Conservation (phyloP, 208 protist genomes). For the Endotrypanum monterogeii region DNA sequence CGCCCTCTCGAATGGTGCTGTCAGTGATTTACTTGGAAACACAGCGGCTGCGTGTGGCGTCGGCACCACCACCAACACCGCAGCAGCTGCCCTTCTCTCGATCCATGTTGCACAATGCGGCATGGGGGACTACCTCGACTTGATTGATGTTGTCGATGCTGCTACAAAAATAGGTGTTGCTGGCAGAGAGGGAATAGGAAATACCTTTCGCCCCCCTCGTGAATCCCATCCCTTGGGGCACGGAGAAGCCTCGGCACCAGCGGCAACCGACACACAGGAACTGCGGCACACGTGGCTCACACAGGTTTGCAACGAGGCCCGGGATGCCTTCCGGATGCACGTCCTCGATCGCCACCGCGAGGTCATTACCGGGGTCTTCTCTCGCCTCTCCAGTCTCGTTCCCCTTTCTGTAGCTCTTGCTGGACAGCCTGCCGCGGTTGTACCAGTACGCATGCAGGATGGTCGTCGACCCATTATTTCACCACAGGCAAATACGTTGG, state of each 20-base stretch:
- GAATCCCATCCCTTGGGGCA: neutral
- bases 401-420: constrained; percentile 33
- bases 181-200: neutral
- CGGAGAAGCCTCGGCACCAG: neutral
- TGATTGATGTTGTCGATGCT: constrained; percentile 32
- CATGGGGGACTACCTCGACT: constrained; percentile 42
- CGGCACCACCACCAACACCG: constrained; percentile 3
- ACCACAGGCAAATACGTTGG: constrained; percentile 41
- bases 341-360: constrained; percentile 74
- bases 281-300: constrained; percentile 50
- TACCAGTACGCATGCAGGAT: constrained; percentile 24
- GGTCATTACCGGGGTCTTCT: constrained; percentile 44
- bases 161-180: constrained; percentile 7
- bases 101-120: constrained; percentile 37
- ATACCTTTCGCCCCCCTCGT: neutral
- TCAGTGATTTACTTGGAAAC: constrained; percentile 2
- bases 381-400: constrained; percentile 36
- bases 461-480: constrained; percentile 20
- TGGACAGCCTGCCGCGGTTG: constrained; percentile 25
- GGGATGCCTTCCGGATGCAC: constrained; percentile 53
- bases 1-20: constrained; percentile 13
- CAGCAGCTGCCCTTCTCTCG: constrained; percentile 17
- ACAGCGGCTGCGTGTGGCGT: neutral
- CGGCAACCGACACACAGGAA: constrained; percentile 22
- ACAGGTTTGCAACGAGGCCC: constrained; percentile 49